These are phyloP conservation scores for Ceratocystis cacaofunesta DNA, from an alignment of 2,329 filamentous ascomycete species.

Conservation along the genomic window DNA sequence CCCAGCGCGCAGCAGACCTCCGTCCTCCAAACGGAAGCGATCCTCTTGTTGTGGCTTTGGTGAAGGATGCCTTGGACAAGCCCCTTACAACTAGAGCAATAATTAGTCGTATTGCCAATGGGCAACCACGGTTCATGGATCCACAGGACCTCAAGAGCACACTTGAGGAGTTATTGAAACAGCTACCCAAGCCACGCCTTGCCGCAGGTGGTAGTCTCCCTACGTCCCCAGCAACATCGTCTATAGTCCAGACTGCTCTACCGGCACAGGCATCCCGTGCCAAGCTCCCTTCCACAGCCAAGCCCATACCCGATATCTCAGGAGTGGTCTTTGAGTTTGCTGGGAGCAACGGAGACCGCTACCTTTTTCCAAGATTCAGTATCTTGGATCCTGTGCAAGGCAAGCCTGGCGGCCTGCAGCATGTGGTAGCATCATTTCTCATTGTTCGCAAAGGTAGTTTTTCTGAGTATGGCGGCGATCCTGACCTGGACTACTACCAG, in stretches of 20 bases:
- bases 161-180: conserved; percentile 32
- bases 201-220: conserved; percentile 17
- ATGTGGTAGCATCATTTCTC: conserved; percentile 60
- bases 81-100: conserved; percentile 32
- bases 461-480: conserved; percentile 50
- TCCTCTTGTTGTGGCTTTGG: conserved; percentile 39
- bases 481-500: conserved; percentile 57
- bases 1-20: conserved; percentile 38
- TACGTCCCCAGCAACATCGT: conserved; percentile 5
- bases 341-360: conserved; percentile 55
- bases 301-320: conserved; percentile 38
- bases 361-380: conserved; percentile 64
- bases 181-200: conserved; percentile 19
- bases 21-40: conserved; percentile 40
- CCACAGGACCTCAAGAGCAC: conserved; percentile 38
- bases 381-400: conserved; percentile 33
- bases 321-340: conserved; percentile 56
- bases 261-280: background rate
- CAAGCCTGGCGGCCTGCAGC: conserved; percentile 31
- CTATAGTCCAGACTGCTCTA: background rate
- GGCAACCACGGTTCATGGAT: conserved; percentile 35
- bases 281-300: conserved; percentile 24
- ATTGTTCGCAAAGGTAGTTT: conserved; percentile 57
- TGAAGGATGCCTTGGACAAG: conserved; percentile 43
- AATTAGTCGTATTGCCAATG: conserved; percentile 39